Conservation (phyloP, 768 basidiomycete genomes). For the Rhodosporidiobolus sp. region DNA sequence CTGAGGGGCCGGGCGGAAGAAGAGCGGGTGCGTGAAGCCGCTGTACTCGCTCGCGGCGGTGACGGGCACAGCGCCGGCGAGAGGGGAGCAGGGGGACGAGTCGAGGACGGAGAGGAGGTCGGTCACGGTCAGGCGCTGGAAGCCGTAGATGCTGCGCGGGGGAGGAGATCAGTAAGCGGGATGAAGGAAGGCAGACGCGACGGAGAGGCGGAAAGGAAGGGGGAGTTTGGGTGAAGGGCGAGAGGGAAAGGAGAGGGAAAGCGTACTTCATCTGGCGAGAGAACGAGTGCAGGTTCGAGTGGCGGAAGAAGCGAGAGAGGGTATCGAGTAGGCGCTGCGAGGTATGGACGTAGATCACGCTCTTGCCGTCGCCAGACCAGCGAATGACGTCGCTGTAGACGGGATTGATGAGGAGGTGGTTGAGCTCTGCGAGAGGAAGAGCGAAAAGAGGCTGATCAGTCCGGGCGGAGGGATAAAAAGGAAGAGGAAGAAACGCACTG, state of each 20-base stretch:
- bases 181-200: no score
- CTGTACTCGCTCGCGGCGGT: slow-evolving; percentile 16
- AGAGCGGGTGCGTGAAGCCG: slow-evolving; percentile 19
- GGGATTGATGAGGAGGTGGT: slow-evolving; percentile 18
- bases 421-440: background rate
- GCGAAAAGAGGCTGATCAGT: background rate
- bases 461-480: no score
- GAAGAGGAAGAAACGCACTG: background rate
- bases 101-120: slow-evolving; percentile 17
- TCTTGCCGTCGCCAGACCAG: slow-evolving; percentile 9
- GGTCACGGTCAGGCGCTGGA: background rate
- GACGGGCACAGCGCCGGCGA: background rate
- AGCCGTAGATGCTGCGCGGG: slow-evolving; percentile 13
- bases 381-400: slow-evolving; percentile 9
- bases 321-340: slow-evolving; percentile 12
- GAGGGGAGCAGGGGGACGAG: background rate
- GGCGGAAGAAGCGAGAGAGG: slow-evolving; percentile 23
- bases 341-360: slow-evolving; percentile 19
- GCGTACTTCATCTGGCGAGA: slow-evolving; percentile 18
- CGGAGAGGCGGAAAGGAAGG: no score
- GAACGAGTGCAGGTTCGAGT: slow-evolving; percentile 10
- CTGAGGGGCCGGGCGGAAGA: slow-evolving; percentile 8
- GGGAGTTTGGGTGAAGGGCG: no score
- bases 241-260: background rate
- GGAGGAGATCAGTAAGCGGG: background rate